Percentiles rank a stretch among this genome's conserved stretches.
These are phyloP conservation scores for Colletotrichum orchidophilum DNA, from an alignment of 2,329 filamentous ascomycete species.

Conservation along the genomic window DNA sequence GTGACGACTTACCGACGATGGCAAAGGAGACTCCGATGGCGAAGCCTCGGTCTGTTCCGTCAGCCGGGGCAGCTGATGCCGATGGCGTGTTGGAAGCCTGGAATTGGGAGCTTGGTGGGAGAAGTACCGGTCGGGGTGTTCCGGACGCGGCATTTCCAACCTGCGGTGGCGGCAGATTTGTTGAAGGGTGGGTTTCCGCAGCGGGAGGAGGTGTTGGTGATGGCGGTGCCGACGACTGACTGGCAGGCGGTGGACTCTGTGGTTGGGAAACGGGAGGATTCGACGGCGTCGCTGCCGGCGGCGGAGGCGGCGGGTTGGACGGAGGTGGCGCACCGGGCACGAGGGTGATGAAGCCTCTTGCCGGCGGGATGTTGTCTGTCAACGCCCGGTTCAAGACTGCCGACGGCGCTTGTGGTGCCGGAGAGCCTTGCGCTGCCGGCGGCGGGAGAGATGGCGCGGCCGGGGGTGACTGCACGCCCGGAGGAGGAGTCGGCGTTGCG, in stretches of 20 bases:
- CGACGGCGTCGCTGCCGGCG: not conserved
- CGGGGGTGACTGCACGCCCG: not conserved
- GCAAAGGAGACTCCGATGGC: constrained; percentile 24
- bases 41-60: not conserved
- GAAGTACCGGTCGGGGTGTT: not conserved
- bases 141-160: constrained; percentile 19
- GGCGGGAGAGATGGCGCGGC: not conserved
- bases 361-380: not conserved
- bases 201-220: not conserved
- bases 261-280: not conserved
- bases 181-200: not conserved
- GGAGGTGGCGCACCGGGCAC: constrained; percentile 20
- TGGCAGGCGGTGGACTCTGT: not conserved
- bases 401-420: not conserved
- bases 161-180: not conserved
- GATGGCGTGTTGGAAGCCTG: not conserved
- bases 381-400: not conserved
- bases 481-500: not conserved
- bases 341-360: constrained; percentile 24
- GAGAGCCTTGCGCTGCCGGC: not conserved
- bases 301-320: not conserved
- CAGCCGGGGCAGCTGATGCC: not conserved
- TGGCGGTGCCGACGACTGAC: not conserved
- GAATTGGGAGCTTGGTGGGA: constrained; percentile 10
- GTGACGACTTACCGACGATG: constrained; percentile 2